Conservation (phyloP, 192 early-diverging fungal species). For the Mortierella antarctica region DNA sequence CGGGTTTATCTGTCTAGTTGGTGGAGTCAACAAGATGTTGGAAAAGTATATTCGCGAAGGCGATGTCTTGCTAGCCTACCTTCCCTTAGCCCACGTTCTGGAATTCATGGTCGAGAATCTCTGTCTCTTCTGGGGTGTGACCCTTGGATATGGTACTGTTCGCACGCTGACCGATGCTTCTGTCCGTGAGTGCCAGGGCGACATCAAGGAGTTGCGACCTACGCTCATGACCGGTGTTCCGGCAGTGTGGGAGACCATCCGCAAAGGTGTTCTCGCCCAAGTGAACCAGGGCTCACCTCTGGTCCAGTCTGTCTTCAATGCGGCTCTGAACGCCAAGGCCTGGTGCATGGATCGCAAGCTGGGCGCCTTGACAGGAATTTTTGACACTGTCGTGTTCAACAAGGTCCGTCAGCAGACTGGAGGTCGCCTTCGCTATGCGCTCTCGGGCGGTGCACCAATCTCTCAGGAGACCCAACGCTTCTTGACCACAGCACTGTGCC, state of each 20-base stretch:
- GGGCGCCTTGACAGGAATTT: conserved; percentile 67
- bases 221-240: conserved; percentile 84
- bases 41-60: conserved; percentile 48
- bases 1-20: conserved; percentile 44
- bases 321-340: conserved; percentile 76
- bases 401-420: conserved; percentile 83
- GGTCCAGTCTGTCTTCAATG: conserved; percentile 73
- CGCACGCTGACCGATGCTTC: conserved; percentile 74
- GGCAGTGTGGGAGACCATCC: conserved; percentile 86
- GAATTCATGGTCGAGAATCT: conserved; percentile 84
- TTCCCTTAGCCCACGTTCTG: conserved; percentile 89
- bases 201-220: conserved; percentile 76
- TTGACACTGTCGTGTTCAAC: conserved; percentile 83
- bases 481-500: conserved; percentile 76
- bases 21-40: conserved; percentile 60
- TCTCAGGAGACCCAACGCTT: conserved; percentile 85
- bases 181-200: conserved; percentile 72
- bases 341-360: conserved; percentile 58
- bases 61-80: conserved; percentile 77
- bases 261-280: conserved; percentile 81
- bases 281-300: conserved; percentile 58
- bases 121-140: conserved; percentile 70
- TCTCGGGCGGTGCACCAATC: conserved; percentile 90
- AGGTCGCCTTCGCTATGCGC: conserved; percentile 78
- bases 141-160: conserved; percentile 70